Evolutionary conservation across 106 monocot genomes (phyloP), one percentile per base, ranked within the genome.

Genomic region (Dendrobium chrysotoxum): DNA sequence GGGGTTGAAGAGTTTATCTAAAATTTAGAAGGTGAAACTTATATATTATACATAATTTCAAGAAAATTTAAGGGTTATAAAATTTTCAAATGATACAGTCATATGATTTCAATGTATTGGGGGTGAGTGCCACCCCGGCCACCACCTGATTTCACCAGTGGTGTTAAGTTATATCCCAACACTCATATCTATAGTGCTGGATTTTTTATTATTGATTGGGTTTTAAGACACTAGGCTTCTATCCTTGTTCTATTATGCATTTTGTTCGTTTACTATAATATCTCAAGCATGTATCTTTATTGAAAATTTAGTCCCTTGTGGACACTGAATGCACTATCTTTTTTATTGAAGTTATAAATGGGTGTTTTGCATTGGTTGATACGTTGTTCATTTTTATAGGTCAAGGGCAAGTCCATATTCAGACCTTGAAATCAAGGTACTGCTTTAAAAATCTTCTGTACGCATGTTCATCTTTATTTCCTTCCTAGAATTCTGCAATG

Each of bases 361-460:
- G 39, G 74, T 7, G 5, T 25, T 26, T 28, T 46, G 28, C 47
- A 12, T 46, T 76, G 23, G 40, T 28, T 76, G 76, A 76, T 76
- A 76, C 18, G 0, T 4, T 10, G 11, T 47, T 46, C 11, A 20
- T 47, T 76, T 50, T 47, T 47, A 40, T 5, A 76, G 76, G 76
- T 76, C 44, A 45, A 45, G 76, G 15, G 13, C 44, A 47, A 76
- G 50, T 3, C 76, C 76, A 46, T 76, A 76, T 47, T 76, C 76
- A 47, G 76, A 76, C 25, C 40, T 26, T 47, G 76, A 76, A 76
- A 50, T 76, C 25, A 76, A 76, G 76, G 76, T 76, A 76, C 44
- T n/a, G 5, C 39, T 67, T 28, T 6, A 35, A 71, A 50, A 16
- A 10, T 71, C 11, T 23, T 74, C 20, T 20, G 21, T 20, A 42